Evolutionary conservation across 2,329 filamentous ascomycete species (phyloP).

Genomic region (Pleurostoma richardsiae): DNA sequence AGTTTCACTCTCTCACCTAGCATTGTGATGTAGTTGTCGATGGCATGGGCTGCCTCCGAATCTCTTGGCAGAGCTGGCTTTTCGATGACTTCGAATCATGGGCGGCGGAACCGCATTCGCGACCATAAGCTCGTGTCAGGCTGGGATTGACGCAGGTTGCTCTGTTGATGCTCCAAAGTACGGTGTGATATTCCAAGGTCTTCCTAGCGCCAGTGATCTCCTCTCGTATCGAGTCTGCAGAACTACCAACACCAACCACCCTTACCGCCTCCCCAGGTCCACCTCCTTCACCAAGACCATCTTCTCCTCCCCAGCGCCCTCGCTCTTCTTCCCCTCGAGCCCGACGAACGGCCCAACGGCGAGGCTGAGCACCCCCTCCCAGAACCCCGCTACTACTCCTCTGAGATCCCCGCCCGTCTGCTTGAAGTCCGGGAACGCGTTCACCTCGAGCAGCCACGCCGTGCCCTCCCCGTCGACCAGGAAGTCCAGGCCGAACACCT

Average conservation of each 20-base stretch:
- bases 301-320: constrained; percentile 19
- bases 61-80: too few relatives aligned
- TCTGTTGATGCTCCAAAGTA: too few relatives aligned
- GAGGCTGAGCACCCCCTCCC: constrained; percentile 65
- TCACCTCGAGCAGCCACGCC: constrained; percentile 82
- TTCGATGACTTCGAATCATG: too few relatives aligned
- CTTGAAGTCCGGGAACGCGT: constrained; percentile 93
- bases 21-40: too few relatives aligned
- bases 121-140: too few relatives aligned
- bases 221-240: too few relatives aligned
- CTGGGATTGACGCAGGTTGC: too few relatives aligned
- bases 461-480: constrained; percentile 62
- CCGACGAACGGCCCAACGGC: constrained; percentile 67
- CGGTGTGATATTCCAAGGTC: too few relatives aligned
- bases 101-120: too few relatives aligned
- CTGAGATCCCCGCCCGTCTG: constrained; percentile 78
- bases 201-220: too few relatives aligned
- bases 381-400: constrained; percentile 69
- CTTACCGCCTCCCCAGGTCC: constrained; percentile 39
- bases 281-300: constrained; percentile 50
- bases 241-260: not conserved
- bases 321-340: constrained; percentile 12
- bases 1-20: too few relatives aligned
- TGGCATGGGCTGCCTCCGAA: too few relatives aligned
- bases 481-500: constrained; percentile 89